A percentile compares a stretch with the other conserved stretches of the same genome.
Conservation (phyloP, 2,329 filamentous ascomycete genomes). For the Cordyceps farinosa region DNA sequence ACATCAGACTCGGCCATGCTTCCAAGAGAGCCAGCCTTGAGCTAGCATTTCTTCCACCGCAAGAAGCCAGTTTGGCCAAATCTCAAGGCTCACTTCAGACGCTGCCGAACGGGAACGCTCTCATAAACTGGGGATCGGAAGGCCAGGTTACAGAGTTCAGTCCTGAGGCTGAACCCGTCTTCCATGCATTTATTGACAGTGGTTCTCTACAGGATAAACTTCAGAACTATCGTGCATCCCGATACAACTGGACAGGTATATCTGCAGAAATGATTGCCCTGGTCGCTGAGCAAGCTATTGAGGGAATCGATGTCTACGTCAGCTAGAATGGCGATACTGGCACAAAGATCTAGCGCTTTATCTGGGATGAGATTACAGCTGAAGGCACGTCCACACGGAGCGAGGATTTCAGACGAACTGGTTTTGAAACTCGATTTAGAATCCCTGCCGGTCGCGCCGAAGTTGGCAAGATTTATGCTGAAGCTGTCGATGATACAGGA, state of each 20-base stretch:
- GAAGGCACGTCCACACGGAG: no score
- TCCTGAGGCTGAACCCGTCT: conserved; percentile 44
- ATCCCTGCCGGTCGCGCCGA: no score
- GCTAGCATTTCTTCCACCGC: conserved; percentile 46
- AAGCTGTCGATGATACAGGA: no score
- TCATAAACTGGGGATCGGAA: conserved; percentile 56
- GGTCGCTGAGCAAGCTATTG: conserved; percentile 17
- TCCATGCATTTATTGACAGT: conserved; percentile 48
- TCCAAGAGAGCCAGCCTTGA: conserved; percentile 42
- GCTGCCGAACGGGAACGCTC: conserved; percentile 48
- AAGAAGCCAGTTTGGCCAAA: conserved; percentile 42
- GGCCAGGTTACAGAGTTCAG: conserved; percentile 47
- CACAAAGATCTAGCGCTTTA: conserved; percentile 3
- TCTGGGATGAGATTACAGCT: neutral
- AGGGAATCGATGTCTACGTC: neutral
- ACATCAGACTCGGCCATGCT: conserved; percentile 43
- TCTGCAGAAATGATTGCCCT: conserved; percentile 33
- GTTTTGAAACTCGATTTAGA: no score
- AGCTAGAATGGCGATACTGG: conserved; percentile 14
- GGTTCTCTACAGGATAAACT: conserved; percentile 35
- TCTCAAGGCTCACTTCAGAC: conserved; percentile 50
- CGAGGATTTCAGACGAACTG: no score
- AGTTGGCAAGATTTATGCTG: no score
- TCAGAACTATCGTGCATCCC: conserved; percentile 53
- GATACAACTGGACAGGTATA: conserved; percentile 49